A percentile compares a stretch with the other conserved stretches of the same genome.
These are phyloP conservation scores for Diutina mesorugosa DNA, from an alignment of 1,139 yeast species.

Conservation along the genomic window DNA sequence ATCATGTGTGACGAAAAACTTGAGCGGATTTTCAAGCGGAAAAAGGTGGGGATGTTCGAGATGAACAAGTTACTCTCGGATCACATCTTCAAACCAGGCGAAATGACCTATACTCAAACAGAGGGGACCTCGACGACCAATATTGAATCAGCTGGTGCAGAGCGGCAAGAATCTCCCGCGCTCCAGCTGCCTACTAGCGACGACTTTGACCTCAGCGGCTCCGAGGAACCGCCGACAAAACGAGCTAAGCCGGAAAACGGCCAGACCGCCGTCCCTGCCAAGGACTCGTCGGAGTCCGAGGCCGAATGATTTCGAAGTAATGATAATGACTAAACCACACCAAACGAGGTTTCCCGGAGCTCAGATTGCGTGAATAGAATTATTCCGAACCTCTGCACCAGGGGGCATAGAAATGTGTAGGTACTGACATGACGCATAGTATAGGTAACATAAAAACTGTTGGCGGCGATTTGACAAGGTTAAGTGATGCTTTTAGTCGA, in stretches of 20 bases:
- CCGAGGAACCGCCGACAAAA: not conserved
- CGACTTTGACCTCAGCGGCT: not conserved
- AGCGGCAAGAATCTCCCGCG: not conserved
- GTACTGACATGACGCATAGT: too few species aligned
- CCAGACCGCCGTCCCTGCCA: not conserved
- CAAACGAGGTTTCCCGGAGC: not conserved
- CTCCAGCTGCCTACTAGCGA: not conserved
- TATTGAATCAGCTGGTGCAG: not conserved
- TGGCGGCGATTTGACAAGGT: too few species aligned
- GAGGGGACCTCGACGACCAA: not conserved
- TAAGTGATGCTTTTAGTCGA: too few species aligned
- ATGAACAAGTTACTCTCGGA: slow-evolving; percentile 50
- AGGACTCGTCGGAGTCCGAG: not conserved
- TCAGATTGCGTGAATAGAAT: too few species aligned
- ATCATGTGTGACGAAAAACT: slow-evolving; percentile 58
- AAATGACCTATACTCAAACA: not conserved
- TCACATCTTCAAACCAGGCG: slow-evolving; percentile 32
- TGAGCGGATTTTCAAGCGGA: slow-evolving; percentile 43
- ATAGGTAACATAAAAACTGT: too few species aligned
- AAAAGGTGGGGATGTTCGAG: slow-evolving; percentile 46
- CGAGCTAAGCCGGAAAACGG: not conserved
- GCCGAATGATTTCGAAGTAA: not conserved
- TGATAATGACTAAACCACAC: not conserved
- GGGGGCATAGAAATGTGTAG: too few species aligned
- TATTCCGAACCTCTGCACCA: too few species aligned